Evolutionary conservation across 768 basidiomycete genomes (phyloP), one percentile per base, ranked within the genome.

Genomic region (Lactarius pseudohatsudake): DNA sequence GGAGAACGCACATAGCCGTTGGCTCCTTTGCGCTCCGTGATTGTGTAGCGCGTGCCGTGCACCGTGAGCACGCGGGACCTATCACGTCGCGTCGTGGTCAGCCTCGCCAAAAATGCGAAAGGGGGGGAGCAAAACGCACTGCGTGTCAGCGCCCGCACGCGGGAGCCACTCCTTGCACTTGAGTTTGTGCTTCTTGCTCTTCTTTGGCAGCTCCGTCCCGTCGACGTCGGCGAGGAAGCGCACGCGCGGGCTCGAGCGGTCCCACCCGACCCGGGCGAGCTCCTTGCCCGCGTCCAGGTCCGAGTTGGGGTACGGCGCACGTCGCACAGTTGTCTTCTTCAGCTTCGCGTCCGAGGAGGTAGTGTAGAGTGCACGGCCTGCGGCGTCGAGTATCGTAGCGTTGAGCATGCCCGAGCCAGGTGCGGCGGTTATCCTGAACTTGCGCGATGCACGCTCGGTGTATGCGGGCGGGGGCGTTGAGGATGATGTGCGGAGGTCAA

Each of bases 91-190:
- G 5, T 57, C 55, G 30, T 7, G 3, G 7, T 36, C 56, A 30
- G 56, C 16, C n/a, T 2, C 16, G 22, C 3, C 18, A 7, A 13
- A 13, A n/a, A 18, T 3, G 7, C 57, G 30, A 8, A 13, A 7
- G 9, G 16, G 7, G n/a, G 36, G 11, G 36, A 10, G 11, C 36
- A 56, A 60, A n/a, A 50, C 66, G 40, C 45, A 67, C 66, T 47
- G 40, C 57, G 32, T 47, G 32, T 45, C 16, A 11, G 61, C 13
- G 34, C 38, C 18, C 3, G 30, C 56, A 26, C 58, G 61, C 5
- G 66, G 66, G 26, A 67, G 62, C 66, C 66, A 67, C 8, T 63
- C 66, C 40, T 59, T 67, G 13, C 66, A 67, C 22, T 67, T 67
- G 16, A 67, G 10, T 40, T 67, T 67, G 62, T 32, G 53, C 34